These are phyloP conservation scores for Penicillium psychrosexuale DNA, from an alignment of 2,329 filamentous ascomycete species.

Conservation along the genomic window DNA sequence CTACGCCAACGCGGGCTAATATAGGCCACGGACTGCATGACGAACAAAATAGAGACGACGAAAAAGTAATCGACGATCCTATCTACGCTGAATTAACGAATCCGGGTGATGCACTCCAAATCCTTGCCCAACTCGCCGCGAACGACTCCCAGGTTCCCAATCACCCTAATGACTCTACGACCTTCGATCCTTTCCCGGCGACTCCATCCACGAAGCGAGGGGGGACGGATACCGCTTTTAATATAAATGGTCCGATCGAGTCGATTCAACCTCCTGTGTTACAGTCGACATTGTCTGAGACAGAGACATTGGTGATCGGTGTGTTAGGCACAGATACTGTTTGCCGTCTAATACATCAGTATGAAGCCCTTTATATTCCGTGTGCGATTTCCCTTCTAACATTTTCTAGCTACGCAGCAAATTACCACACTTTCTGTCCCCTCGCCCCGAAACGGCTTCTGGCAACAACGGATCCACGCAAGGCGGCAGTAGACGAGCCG, in stretches of 20 bases:
- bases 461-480: not conserved
- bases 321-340: not conserved
- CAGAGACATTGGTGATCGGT: not conserved
- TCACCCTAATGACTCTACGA: no score
- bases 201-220: no score
- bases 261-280: not conserved
- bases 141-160: not conserved
- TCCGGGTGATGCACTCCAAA: constrained; percentile 7
- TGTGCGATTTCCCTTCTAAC: no score
- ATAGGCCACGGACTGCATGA: not conserved
- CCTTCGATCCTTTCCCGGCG: no score
- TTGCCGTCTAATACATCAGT: not conserved
- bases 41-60: not conserved
- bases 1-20: no score
- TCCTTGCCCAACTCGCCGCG: not conserved
- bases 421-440: not conserved
- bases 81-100: constrained; percentile 7
- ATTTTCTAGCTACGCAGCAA: not conserved
- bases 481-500: constrained; percentile 3
- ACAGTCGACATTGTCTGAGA: not conserved
- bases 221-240: not conserved
- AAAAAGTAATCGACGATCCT: not conserved
- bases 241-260: not conserved
- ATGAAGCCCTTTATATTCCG: not conserved
- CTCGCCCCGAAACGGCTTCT: constrained; percentile 3